Conservation (phyloP, 495 filamentous ascomycete species). For the Trypethelium eluteriae region DNA sequence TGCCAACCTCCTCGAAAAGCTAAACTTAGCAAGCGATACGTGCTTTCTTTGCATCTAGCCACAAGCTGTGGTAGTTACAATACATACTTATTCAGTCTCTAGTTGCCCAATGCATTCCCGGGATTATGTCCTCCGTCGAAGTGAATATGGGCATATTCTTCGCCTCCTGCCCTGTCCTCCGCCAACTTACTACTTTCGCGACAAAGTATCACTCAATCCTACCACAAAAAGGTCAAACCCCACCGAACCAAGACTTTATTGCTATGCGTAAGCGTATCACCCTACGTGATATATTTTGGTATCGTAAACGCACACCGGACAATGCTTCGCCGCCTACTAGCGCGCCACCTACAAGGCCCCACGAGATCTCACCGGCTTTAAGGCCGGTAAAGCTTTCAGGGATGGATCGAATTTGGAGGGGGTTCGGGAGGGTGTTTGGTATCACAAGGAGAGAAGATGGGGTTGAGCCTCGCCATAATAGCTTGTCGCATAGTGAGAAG, state of each 20-base stretch:
- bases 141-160: conserved; percentile 19
- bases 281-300: conserved; percentile 24
- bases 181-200: conserved; percentile 19
- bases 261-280: conserved; percentile 19
- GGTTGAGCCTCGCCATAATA: background rate
- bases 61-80: too few species aligned
- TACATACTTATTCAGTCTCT: conserved; percentile 17
- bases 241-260: conserved; percentile 22
- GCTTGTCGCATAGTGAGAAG: background rate
- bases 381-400: background rate
- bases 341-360: background rate
- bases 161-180: conserved; percentile 18
- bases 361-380: background rate
- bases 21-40: too few species aligned
- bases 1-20: too few species aligned
- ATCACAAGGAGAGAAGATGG: background rate
- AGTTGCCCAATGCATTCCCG: too few species aligned
- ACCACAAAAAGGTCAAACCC: conserved; percentile 14
- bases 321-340: background rate
- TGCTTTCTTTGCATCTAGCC: too few species aligned
- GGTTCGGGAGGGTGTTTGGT: background rate
- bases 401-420: background rate
- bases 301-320: conserved; percentile 6
- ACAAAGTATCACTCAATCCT: conserved; percentile 12
- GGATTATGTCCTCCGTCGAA: too few species aligned